Base-by-base conservation (phyloP, 345 rosid species). In the Hirschfeldia incana region DNA sequence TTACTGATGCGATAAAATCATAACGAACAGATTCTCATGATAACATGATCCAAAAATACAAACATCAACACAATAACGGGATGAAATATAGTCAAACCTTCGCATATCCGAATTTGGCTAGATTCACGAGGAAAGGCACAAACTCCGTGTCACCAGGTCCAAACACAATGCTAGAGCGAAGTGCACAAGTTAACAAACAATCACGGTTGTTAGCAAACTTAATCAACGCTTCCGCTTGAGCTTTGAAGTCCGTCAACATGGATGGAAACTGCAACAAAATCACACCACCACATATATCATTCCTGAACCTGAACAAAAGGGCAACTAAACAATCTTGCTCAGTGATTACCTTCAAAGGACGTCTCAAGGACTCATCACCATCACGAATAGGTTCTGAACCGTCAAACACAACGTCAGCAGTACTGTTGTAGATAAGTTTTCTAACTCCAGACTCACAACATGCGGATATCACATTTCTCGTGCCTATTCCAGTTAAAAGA, bases 111-210 rank as follows among this genome's bases (percentile, higher is more conserved):
- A 87, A 86, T 86, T 86, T 93, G 49, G 97, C 94, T 70, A 89
- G 82, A 78, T 80, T 85, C 73, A 88, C 80, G 0, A 93, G 76
- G 70, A 86, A 83, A 16, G 96, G 93, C 12, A 93, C 32, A 74
- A 91, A 73, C 62, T 83, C 85, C 1, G 83, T 74, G 32, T 93
- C 99, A 71, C 93, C 93, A 44, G 97, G 98, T 72, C 99, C 98
- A 84, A 93, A 93, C 61, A 88, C 88, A 80, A 85, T 93, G 84
- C 98, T 89, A 72, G 99, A 91, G 33, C 99, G 91, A 84, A 95
- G 93, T 59, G 88, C 85, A 83, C 97, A 93, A 44, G 99, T 95
- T 84, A 93, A 85, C 53, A 93, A 92, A 69, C 98, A 93, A 75
- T 89, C 90, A 67, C 82, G 80, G 70, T 88, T 81, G 69, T 95